These are phyloP conservation scores for Lophium mytilinum DNA, from an alignment of 495 filamentous ascomycete genomes.

Conservation along the genomic window DNA sequence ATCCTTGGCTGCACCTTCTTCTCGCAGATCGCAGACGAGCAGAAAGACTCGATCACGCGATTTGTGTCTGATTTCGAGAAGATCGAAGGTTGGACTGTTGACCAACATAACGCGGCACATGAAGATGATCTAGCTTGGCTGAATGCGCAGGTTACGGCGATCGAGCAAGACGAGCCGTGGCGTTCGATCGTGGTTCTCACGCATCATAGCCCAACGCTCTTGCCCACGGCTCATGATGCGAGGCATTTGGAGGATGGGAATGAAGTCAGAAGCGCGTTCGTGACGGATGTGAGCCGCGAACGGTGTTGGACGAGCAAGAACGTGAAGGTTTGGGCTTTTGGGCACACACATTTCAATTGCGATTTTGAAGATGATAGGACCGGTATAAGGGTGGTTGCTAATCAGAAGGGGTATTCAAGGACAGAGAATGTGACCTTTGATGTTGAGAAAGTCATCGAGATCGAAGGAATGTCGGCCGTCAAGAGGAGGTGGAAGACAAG, in stretches of 20 bases:
- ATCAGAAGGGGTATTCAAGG: conserved; percentile 17
- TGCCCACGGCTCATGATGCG: conserved; percentile 35
- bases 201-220: conserved; percentile 44
- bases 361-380: conserved; percentile 29
- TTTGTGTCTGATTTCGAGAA: conserved; percentile 44
- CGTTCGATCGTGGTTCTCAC: conserved; percentile 43
- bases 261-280: conserved; percentile 36
- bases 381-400: conserved; percentile 8
- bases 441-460: too few species aligned
- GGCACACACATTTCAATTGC: conserved; percentile 45
- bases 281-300: conserved; percentile 40
- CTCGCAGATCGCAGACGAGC: conserved; percentile 30
- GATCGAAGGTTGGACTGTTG: conserved; percentile 41
- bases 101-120: conserved; percentile 37
- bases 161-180: conserved; percentile 31
- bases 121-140: conserved; percentile 43
- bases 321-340: conserved; percentile 35
- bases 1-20: conserved; percentile 47
- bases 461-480: too few species aligned
- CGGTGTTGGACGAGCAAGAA: conserved; percentile 38
- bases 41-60: conserved; percentile 24
- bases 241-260: conserved; percentile 33
- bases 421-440: neutral
- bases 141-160: conserved; percentile 38
- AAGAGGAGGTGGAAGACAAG: too few species aligned